A percentile compares a stretch with the other conserved stretches of the same genome.
Conservation (phyloP, 2,329 filamentous ascomycete species). For the Parastagonospora nodorum region DNA sequence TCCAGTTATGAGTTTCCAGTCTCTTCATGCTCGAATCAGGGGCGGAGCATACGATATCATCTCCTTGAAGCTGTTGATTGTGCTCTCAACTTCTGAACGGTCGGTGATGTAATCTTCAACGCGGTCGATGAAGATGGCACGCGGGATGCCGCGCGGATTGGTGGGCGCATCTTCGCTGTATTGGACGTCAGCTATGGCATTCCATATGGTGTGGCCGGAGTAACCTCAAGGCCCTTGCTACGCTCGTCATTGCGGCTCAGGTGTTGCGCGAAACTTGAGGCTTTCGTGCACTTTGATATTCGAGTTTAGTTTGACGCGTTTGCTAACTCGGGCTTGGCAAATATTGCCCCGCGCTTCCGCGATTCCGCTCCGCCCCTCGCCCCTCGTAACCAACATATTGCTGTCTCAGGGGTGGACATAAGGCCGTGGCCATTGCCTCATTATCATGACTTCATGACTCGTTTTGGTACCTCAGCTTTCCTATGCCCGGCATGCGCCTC, state of each 20-base stretch:
- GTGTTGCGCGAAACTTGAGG: slow-evolving; percentile 10
- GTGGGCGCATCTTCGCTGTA: slow-evolving; percentile 58
- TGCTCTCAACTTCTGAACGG: slow-evolving; percentile 77
- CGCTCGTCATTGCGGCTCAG: slow-evolving; percentile 33
- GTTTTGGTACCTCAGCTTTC: too few relatives aligned
- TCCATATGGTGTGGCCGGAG: background rate
- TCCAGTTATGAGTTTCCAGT: slow-evolving; percentile 12
- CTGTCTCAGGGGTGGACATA: slow-evolving; percentile 1
- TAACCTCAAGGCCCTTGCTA: slow-evolving; percentile 31
- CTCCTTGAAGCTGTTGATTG: slow-evolving; percentile 83
- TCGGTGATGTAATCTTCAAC: slow-evolving; percentile 86
- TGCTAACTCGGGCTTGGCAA: slow-evolving; percentile 19
- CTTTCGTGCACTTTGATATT: slow-evolving; percentile 14
- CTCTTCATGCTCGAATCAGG: background rate
- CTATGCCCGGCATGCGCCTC: too few relatives aligned
- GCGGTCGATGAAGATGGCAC: slow-evolving; percentile 83
- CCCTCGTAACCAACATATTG: slow-evolving; percentile 4
- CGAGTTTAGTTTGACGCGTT: slow-evolving; percentile 30
- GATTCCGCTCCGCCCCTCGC: background rate
- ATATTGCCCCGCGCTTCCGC: slow-evolving; percentile 17
- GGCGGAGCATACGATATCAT: slow-evolving; percentile 78
- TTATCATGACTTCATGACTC: too few relatives aligned
- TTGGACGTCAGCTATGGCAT: background rate
- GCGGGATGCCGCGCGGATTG: slow-evolving; percentile 82
- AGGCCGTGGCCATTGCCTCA: too few relatives aligned